Conservation (phyloP, 306 rosid species). For the Medicago lupulina region DNA sequence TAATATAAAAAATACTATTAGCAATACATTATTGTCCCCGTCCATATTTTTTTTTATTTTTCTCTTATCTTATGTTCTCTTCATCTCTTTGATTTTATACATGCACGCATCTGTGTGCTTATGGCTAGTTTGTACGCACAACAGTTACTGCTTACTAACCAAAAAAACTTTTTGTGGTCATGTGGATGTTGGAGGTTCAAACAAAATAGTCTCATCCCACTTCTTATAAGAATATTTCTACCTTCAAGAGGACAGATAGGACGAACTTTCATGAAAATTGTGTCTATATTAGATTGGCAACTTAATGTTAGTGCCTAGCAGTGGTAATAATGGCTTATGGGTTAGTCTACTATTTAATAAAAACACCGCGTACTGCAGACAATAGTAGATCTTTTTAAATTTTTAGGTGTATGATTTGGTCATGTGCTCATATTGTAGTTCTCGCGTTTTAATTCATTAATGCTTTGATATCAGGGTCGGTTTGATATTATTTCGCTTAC, state of each 20-base stretch:
- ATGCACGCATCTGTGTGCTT: not conserved
- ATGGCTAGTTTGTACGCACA: slow-evolving; percentile 29
- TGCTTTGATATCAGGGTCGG: slow-evolving; percentile 71
- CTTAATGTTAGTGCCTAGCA: slow-evolving; percentile 22
- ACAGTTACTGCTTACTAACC: not conserved
- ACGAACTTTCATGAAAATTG: slow-evolving; percentile 30
- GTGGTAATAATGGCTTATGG: not conserved
- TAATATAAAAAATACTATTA: slow-evolving; percentile 7
- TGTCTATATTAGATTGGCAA: slow-evolving; percentile 27
- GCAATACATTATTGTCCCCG: slow-evolving; percentile 6
- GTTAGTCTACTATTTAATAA: slow-evolving; percentile 5
- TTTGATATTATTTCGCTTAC: slow-evolving; percentile 90
- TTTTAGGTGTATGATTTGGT: slow-evolving; percentile 6
- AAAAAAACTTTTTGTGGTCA: slow-evolving; percentile 15
- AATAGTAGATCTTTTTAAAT: not conserved
- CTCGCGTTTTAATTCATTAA: slow-evolving; percentile 32
- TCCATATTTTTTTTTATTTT: no score
- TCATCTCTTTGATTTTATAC: not conserved
- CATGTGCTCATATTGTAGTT: slow-evolving; percentile 27
- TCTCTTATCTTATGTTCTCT: no score
- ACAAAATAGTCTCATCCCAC: slow-evolving; percentile 9
- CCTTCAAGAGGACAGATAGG: slow-evolving; percentile 5
- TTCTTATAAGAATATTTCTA: slow-evolving; percentile 10
- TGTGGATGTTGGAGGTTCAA: slow-evolving; percentile 4
- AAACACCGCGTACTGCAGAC: slow-evolving; percentile 18